Base-by-base conservation (phyloP, 2,329 filamentous ascomycete genomes). In the Penicillium sp. region DNA sequence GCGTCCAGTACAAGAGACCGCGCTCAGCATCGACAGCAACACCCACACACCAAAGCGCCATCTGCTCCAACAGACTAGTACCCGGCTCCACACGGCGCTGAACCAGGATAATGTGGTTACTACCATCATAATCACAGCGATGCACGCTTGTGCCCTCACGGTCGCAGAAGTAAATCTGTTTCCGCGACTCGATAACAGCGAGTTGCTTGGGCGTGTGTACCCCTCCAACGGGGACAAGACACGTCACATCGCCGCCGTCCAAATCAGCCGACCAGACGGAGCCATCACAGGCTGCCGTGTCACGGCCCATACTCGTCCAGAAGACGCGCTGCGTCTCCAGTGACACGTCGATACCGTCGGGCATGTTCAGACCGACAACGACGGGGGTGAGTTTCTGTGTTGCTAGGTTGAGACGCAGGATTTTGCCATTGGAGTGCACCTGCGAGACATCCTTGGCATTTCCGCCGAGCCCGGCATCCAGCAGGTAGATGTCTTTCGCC, bases 1-100 rank as follows among this genome's bases (percentile, higher is more conserved):
- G 84, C 0, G 81, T 83, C 84, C 84, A 87, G 74, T 82, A 86
- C 45, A 87, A 74, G 42, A 78, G 76, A 15, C 77, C 76, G 1
- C 71, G 69, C 0, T 68, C 58, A 0, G 71, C 70, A 3, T 78
- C 77, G 0, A 87, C 73, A 0, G 79, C 69, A 39, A 87, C 76
- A 1, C 85, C 84, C 9, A 87, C 83, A 54, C 82, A 84, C 82
- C 82, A 85, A 4, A 74, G 60, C 35, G 53, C 81, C 77, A 13
- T 68, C 62, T 72, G 44, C 1, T 61, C 74, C 55, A 53, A 13
- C 9, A 59, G 29, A 6, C 19, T 33, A 7, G 25, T 45, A 1
- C 33, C 17, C 2, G 33, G 6, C 68, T 75, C 57, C 7, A 17
- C 21, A 17, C 39, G 33, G 1, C 68, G 73, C 50, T 77, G 65